phyloP scores from a whole-genome alignment of 441 rosid genomes.

The Gossypium aridum region DNA sequence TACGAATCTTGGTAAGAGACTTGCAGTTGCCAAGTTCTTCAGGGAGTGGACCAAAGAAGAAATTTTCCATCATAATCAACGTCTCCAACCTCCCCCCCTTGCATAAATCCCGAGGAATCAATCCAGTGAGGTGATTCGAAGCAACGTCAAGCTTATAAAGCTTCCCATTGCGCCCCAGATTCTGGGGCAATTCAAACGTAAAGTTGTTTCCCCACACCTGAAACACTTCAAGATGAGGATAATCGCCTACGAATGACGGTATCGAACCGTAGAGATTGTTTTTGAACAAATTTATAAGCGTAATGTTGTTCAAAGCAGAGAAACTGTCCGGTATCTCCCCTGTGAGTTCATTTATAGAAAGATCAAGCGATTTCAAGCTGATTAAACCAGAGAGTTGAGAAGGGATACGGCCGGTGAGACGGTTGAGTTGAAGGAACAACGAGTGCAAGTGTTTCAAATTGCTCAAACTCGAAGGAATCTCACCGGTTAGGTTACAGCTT shows the following conservation, averaged over 20 bases:
- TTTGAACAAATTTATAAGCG: conserved; percentile 50
- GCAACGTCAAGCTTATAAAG: conserved; percentile 53
- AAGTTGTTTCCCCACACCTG: conserved; percentile 79
- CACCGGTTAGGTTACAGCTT: conserved; percentile 58
- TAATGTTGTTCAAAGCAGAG: conserved; percentile 33
- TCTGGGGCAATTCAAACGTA: conserved; percentile 52
- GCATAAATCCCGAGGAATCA: conserved; percentile 62
- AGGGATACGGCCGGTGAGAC: conserved; percentile 58
- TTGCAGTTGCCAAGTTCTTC: conserved; percentile 57
- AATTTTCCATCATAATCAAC: conserved; percentile 57
- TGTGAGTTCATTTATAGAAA: conserved; percentile 51
- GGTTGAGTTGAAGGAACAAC: conserved; percentile 70
- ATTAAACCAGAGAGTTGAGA: conserved; percentile 51
- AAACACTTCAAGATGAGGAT: conserved; percentile 59
- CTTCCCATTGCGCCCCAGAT: conserved; percentile 62
- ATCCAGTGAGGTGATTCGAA: conserved; percentile 62
- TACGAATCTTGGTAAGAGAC: conserved; percentile 47
- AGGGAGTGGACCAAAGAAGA: conserved; percentile 68
- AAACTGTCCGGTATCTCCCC: conserved; percentile 75
- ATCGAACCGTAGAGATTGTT: conserved; percentile 58
- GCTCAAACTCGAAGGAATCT: conserved; percentile 55
- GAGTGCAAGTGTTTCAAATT: conserved; percentile 47
- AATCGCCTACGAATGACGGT: conserved; percentile 60
- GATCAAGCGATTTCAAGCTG: conserved; percentile 64
- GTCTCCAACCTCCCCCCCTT: conserved; percentile 41